Conservation (phyloP, 805 yeast genomes). For the Kodamaea fukazawae region DNA sequence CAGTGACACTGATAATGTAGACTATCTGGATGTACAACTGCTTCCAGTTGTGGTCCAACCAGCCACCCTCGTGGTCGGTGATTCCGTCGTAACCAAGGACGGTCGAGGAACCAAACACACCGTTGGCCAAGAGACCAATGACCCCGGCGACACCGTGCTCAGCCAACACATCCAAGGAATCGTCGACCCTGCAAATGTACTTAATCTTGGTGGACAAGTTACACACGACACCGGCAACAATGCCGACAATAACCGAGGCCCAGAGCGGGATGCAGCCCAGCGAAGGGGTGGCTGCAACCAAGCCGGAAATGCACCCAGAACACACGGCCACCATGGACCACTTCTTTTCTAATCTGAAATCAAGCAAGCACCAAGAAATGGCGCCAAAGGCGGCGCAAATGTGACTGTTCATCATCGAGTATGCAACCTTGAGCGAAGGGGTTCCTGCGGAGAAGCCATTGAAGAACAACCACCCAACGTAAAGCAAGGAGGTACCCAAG, state of each 20-base stretch:
- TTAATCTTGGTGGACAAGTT: conserved; percentile 88
- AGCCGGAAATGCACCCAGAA: conserved; percentile 92
- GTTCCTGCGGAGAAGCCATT: conserved; percentile 86
- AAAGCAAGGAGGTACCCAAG: conserved; percentile 79
- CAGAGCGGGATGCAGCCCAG: conserved; percentile 89
- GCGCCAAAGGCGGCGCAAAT: conserved; percentile 89
- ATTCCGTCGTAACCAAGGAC: conserved; percentile 89
- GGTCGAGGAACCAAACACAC: conserved; percentile 79
- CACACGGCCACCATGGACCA: conserved; percentile 95
- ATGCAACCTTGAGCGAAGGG: conserved; percentile 79
- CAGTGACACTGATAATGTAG: conserved; percentile 69
- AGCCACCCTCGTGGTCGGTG: conserved; percentile 85
- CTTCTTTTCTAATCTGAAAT: conserved; percentile 81
- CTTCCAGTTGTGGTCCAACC: conserved; percentile 86
- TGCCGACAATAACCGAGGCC: conserved; percentile 85
- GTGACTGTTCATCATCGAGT: conserved; percentile 90
- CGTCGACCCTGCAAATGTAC: conserved; percentile 79
- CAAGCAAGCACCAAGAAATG: conserved; percentile 86
- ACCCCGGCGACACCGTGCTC: conserved; percentile 98
- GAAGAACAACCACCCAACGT: conserved; percentile 97
- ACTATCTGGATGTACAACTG: conserved; percentile 91
- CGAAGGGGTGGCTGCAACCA: conserved; percentile 96
- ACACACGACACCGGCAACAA: conserved; percentile 78
- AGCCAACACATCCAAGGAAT: conserved; percentile 92
- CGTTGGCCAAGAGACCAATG: conserved; percentile 86